Conservation (phyloP, 768 basidiomycete genomes). For the Auricularia cornea region DNA sequence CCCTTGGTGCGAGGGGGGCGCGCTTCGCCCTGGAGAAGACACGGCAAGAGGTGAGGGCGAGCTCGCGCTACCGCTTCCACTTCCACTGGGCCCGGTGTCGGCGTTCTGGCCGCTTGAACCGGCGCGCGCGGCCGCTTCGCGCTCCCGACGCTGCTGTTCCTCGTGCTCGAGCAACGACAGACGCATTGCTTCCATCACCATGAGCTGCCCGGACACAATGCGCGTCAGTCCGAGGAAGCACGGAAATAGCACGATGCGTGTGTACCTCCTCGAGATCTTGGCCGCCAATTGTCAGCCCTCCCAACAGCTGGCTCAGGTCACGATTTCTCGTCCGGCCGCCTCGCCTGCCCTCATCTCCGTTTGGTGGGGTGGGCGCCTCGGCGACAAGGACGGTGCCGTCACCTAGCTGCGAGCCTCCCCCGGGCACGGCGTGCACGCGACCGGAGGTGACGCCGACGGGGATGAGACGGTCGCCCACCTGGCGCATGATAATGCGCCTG, state of each 20-base stretch:
- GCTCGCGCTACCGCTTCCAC: not conserved
- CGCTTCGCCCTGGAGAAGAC: not conserved
- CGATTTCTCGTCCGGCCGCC: conserved; percentile 21
- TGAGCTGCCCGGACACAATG: conserved; percentile 46
- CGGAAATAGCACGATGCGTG: conserved; percentile 16
- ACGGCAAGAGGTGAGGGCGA: not conserved
- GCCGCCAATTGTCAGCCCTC: conserved; percentile 61
- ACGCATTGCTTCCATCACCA: conserved; percentile 99
- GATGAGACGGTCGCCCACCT: conserved; percentile 94
- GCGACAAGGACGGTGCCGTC: not conserved
- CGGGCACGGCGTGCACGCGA: conserved; percentile 57
- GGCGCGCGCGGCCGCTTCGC: conserved; percentile 24
- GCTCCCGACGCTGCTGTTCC: conserved; percentile 63
- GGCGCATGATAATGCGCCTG: conserved; percentile 94
- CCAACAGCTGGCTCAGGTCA: conserved; percentile 55
- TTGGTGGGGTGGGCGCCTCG: not conserved
- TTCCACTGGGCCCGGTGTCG: conserved; percentile 6
- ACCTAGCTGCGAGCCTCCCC: conserved; percentile 28
- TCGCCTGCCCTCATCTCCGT: not conserved
- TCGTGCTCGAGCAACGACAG: conserved; percentile 91
- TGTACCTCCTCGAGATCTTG: conserved; percentile 87
- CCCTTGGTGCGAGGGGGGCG: not conserved
- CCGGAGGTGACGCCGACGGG: conserved; percentile 95
- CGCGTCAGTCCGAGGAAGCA: conserved; percentile 9
- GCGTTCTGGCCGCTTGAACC: conserved; percentile 23